phyloP scores from a whole-genome alignment of 331 rosid genomes.

The Stylosanthes scabra region DNA sequence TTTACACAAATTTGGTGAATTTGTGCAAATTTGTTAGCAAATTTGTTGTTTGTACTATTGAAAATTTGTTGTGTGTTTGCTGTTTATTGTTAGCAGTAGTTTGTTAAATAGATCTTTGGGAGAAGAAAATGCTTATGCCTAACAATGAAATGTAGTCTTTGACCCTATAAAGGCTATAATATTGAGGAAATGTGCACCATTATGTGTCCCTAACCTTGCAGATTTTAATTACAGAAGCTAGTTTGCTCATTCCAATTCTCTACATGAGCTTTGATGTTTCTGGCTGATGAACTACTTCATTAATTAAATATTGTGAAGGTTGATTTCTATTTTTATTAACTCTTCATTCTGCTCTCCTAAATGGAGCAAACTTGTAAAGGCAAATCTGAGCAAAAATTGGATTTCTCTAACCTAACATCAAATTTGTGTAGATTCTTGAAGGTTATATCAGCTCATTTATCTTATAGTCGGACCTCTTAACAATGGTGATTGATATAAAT shows the following conservation, averaged over 20 bases:
- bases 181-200: no score
- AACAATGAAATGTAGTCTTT: no score
- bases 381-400: conserved; percentile 17
- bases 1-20: no score
- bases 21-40: no score
- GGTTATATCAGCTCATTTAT: conserved; percentile 4
- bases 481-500: neutral
- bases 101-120: no score
- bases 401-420: conserved; percentile 6
- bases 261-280: conserved; percentile 62
- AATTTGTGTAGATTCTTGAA: neutral
- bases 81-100: no score
- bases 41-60: no score
- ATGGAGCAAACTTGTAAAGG: conserved; percentile 14
- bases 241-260: conserved; percentile 56
- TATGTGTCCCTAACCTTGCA: conserved; percentile 67
- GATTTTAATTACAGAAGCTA: conserved; percentile 65
- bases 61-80: no score
- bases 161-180: no score
- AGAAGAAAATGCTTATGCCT: no score
- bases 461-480: conserved; percentile 11
- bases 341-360: conserved; percentile 32
- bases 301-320: conserved; percentile 57
- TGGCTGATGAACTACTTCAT: conserved; percentile 65
- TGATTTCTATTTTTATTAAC: conserved; percentile 35